Evolutionary conservation across 208 protist genomes (phyloP), one percentile per base, ranked within the genome.

Genomic region (Crithidia bombi): DNA sequence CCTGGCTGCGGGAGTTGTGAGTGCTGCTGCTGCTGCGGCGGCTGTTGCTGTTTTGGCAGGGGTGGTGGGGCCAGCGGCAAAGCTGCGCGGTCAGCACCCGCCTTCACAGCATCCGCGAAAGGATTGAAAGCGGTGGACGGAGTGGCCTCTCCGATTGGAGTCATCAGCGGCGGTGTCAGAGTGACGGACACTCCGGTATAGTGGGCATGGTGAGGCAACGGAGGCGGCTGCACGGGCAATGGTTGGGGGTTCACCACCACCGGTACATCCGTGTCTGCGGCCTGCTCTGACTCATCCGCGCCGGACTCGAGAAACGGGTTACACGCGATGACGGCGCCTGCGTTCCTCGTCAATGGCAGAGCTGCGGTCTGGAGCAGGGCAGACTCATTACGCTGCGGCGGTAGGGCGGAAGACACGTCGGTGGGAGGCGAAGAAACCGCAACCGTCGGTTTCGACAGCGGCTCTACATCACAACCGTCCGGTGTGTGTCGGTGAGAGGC

Each of bases 381-480:
- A n/a, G n/a, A n/a, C n/a, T n/a, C n/a, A n/a, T n/a, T n/a, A n/a
- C n/a, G n/a, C 14, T 36, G 51, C 51, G 51, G 25, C 28, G 38
- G 28, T 19, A 33, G 14, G 11, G 21, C 7, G 9, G 54, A 35
- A 15, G 54, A 59, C 23, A 35, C 54, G 9, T 5, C 33, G 6
- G n/a, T 23, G 54, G n/a, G 5, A 11, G 14, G 25, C 12, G 15
- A 30, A 1, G 55, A 33, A 38, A 11, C 44, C 49, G 52, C 61
- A 28, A 47, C 64, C 14, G 56, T 19, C 7, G 58, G 36, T 23
- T 39, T 66, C 28, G 73, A 55, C 46, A 66, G 56, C 43, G 52
- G 55, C 56, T 61, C 66, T 46, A 71, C 56, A 25, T 65, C 44
- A 7, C 55, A 59, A 7, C 56, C 69, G 41, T 46, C 54, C 17